phyloP scores from a whole-genome alignment of 2,329 filamentous ascomycete species.

The Nemania sp. region DNA sequence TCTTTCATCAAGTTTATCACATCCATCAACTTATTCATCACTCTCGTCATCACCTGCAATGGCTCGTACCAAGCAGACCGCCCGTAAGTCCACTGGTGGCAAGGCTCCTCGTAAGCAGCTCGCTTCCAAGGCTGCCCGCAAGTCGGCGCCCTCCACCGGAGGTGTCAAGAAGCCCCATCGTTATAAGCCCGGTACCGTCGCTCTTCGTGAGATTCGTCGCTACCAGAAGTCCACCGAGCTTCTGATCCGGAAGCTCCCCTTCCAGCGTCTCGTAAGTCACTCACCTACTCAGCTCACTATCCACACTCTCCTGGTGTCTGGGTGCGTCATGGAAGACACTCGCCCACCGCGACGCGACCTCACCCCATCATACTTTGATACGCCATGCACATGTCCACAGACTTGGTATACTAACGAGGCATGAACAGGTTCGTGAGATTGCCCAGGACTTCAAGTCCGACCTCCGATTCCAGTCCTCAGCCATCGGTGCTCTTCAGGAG shows the following conservation, averaged over 20 bases:
- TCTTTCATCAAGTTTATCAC: conserved; percentile 35
- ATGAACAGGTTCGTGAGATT: conserved; percentile 78
- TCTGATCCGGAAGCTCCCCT: conserved; percentile 94
- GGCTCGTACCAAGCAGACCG: conserved; percentile 70
- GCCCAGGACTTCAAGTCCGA: conserved; percentile 95
- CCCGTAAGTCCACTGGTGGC: conserved; percentile 78
- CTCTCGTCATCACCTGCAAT: conserved; percentile 51
- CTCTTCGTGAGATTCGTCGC: conserved; percentile 96
- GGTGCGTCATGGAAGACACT: too few relatives aligned
- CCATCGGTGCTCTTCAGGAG: conserved; percentile 96
- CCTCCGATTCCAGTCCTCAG: conserved; percentile 96
- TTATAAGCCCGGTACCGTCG: conserved; percentile 90
- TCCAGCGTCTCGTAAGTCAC: conserved; percentile 80
- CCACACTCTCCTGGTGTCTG: not conserved
- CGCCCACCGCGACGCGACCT: conserved; percentile 16
- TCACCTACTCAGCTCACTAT: not conserved
- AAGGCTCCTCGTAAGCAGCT: conserved; percentile 92
- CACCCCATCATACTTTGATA: not conserved
- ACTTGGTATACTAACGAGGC: conserved; percentile 28
- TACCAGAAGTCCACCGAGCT: conserved; percentile 98
- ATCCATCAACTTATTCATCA: conserved; percentile 39
- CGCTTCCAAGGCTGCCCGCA: conserved; percentile 98
- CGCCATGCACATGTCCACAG: not conserved
- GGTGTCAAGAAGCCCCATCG: conserved; percentile 96
- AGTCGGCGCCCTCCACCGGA: conserved; percentile 95